Evolutionary conservation across 2,329 filamentous ascomycete species (phyloP).

Genomic region (Monascus ruber): DNA sequence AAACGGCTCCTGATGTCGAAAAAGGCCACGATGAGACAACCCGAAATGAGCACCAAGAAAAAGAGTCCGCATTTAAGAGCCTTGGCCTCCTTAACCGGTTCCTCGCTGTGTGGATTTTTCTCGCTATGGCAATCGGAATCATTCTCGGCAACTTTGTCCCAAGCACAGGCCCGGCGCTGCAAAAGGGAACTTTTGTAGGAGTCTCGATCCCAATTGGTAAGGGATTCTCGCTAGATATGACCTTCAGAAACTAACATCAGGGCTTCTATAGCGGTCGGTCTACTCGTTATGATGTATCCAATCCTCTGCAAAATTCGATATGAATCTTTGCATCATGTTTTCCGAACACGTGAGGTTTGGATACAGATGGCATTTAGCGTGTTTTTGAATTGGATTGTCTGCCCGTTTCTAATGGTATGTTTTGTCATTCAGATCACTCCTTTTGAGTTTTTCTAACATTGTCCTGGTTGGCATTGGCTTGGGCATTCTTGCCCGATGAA

Average conservation of each 20-base stretch:
- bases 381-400: constrained; percentile 70
- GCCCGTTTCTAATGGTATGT: constrained; percentile 66
- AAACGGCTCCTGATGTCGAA: no score
- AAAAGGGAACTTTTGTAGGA: constrained; percentile 60
- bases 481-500: constrained; percentile 44
- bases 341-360: constrained; percentile 55
- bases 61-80: constrained; percentile 26
- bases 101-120: constrained; percentile 60
- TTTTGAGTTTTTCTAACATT: background rate
- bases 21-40: background rate
- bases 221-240: constrained; percentile 7
- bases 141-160: constrained; percentile 64
- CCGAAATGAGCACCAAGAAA: background rate
- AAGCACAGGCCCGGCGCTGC: constrained; percentile 46
- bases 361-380: constrained; percentile 65
- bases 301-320: constrained; percentile 79
- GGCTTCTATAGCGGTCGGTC: constrained; percentile 56
- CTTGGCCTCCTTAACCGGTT: constrained; percentile 50
- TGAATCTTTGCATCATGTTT: constrained; percentile 59
- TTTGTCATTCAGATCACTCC: background rate
- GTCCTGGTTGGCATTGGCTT: constrained; percentile 39
- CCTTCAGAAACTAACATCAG: background rate
- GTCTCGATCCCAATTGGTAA: constrained; percentile 56
- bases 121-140: constrained; percentile 65
- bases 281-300: constrained; percentile 90